Percentiles rank a stretch among this genome's conserved stretches.
These are phyloP conservation scores for Colletotrichum paranaense DNA, from an alignment of 2,329 filamentous ascomycete species.

Conservation along the genomic window DNA sequence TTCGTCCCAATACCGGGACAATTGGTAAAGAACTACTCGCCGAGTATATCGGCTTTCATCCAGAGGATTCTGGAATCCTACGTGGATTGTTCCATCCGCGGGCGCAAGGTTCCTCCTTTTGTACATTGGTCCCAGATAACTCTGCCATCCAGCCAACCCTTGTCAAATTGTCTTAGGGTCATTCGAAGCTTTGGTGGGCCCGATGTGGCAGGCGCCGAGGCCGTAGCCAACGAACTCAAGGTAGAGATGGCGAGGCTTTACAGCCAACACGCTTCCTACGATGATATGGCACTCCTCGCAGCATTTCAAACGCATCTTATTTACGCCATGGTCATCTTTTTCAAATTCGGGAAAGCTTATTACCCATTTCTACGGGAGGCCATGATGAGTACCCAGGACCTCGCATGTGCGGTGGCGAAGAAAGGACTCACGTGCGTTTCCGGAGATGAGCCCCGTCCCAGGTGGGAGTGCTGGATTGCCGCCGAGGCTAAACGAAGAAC, in stretches of 20 bases:
- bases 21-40: constrained; percentile 53
- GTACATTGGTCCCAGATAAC: constrained; percentile 53
- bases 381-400: constrained; percentile 62
- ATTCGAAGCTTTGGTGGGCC: constrained; percentile 52
- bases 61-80: constrained; percentile 57
- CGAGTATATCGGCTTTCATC: constrained; percentile 51
- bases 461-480: constrained; percentile 65
- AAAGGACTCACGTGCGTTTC: constrained; percentile 56
- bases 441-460: constrained; percentile 51
- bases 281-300: constrained; percentile 48
- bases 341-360: constrained; percentile 43
- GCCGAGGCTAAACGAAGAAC: constrained; percentile 64
- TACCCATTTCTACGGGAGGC: constrained; percentile 50
- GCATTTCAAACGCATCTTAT: constrained; percentile 65
- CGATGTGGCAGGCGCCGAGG: constrained; percentile 39
- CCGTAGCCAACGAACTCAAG: constrained; percentile 48
- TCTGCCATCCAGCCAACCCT: constrained; percentile 41
- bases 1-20: constrained; percentile 58
- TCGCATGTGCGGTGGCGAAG: constrained; percentile 54
- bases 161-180: constrained; percentile 54
- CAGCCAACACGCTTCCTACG: constrained; percentile 40
- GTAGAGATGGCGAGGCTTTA: constrained; percentile 56
- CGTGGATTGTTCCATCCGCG: constrained; percentile 47
- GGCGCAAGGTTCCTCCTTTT: constrained; percentile 54
- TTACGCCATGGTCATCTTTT: constrained; percentile 62